These are phyloP conservation scores for Pulveroboletus sp. DNA, from an alignment of 768 basidiomycete species.

Conservation along the genomic window DNA sequence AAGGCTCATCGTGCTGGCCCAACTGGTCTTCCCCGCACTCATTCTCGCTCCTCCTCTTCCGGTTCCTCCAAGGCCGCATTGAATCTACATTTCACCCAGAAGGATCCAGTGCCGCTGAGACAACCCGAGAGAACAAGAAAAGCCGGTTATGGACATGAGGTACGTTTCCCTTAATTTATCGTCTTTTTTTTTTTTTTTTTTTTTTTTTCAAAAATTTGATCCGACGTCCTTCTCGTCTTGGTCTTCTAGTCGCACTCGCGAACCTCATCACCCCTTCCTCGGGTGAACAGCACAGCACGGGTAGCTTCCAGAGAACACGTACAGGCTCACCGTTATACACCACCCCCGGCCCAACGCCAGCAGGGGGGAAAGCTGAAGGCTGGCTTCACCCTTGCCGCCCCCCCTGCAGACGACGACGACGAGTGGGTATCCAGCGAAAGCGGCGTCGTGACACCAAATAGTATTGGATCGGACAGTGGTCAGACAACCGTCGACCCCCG, in stretches of 20 bases:
- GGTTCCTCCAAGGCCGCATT: conserved; percentile 50
- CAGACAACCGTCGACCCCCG: conserved; percentile 30
- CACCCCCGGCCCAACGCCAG: conserved; percentile 25
- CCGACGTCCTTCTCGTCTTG: conserved; percentile 5
- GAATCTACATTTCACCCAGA: conserved; percentile 67
- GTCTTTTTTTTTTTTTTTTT: conserved; percentile 14
- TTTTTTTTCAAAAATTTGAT: conserved; percentile 13
- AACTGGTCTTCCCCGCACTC: conserved; percentile 48
- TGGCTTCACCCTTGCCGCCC: conserved; percentile 56
- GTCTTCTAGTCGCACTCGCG: conserved; percentile 17
- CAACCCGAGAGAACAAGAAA: conserved; percentile 53
- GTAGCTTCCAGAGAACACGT: conserved; percentile 29
- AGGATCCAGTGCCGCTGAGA: conserved; percentile 43
- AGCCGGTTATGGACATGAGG: conserved; percentile 40
- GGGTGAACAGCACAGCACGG: conserved; percentile 27
- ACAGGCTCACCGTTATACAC: conserved; percentile 32
- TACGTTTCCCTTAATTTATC: conserved; percentile 26
- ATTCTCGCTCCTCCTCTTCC: conserved; percentile 58
- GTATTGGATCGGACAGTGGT: conserved; percentile 41
- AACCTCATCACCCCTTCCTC: conserved; percentile 23
- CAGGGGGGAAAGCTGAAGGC: conserved; percentile 38
- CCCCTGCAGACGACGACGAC: conserved; percentile 51
- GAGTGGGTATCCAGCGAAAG: conserved; percentile 80
- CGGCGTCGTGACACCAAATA: conserved; percentile 63
- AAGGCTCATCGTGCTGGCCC: conserved; percentile 46